Base-by-base conservation (phyloP, 768 basidiomycete genomes). In the Chlorophyllum brunneum region DNA sequence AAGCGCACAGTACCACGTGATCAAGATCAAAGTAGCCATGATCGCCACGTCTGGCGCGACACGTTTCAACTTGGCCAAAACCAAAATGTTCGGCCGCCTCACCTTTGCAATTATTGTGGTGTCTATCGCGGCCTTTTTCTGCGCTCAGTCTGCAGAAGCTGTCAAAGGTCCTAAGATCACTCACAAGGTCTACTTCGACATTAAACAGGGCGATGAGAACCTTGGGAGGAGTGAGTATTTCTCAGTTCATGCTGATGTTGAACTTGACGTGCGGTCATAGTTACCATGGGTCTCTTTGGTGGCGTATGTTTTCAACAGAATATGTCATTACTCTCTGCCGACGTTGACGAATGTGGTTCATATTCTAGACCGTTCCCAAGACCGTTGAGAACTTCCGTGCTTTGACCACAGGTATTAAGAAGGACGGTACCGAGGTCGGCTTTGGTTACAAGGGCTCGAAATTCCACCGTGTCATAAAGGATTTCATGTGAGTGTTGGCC, bases 311-410 rank as follows among this genome's bases (percentile, higher is more conserved):
- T 30, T 29, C 55, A 61, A 39, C 22, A 31, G 40, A 24, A 48
- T 27, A 26, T 5, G 16, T 5, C 18, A 33, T 11, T 50, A 20
- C 27, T 30, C 13, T 42, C n/a, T 33, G 18, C 15, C 4, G n/a
- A 27, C 23, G 16, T 40, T 52, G 9, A 52, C 16, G 11, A n/a
- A 13, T 38, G 22, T 16, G 5, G 18, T n/a, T n/a, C n/a, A n/a
- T 54, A 3, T 51, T 47, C 4, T 50, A 94, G 88, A 92, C 92
- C 41, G 94, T 97, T 40, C 95, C 95, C 49, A 95, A 95, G 73
- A 98, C 95, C 27, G 94, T 77, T 22, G 95, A 94, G 79, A 98
- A 98, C 81, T 98, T 98, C 83, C 87, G 93, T 52, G 92, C 93
- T 42, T 79, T 99, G 59, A 75, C 90, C 10, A 91, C 92, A 31